Conservation (phyloP, 441 rosid genomes). For the Pelargonium citronellum region DNA sequence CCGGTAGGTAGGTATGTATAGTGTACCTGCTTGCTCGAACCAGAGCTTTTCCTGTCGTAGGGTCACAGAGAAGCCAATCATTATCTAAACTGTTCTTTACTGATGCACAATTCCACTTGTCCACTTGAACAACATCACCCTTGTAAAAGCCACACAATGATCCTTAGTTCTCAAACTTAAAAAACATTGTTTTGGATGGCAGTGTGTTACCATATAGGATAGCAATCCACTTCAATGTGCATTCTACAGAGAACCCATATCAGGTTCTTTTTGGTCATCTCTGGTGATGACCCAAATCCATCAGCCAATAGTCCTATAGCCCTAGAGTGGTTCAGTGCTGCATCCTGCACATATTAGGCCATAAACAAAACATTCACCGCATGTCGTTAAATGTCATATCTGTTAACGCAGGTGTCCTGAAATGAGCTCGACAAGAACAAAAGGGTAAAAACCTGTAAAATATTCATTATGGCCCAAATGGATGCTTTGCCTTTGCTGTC, state of each 20-base stretch:
- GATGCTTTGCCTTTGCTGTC: conserved; percentile 28
- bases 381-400: too few relatives aligned
- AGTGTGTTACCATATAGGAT: conserved; percentile 1
- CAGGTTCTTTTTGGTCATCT: conserved; percentile 28
- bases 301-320: conserved; percentile 25
- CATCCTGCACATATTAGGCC: conserved; percentile 27
- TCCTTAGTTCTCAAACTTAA: too few relatives aligned
- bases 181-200: conserved; percentile 4
- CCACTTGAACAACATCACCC: too few relatives aligned
- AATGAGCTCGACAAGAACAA: too few relatives aligned
- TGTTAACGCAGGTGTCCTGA: too few relatives aligned
- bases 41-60: conserved; percentile 28
- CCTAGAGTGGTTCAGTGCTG: conserved; percentile 29
- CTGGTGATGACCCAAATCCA: conserved; percentile 31
- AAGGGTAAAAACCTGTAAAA: conserved; percentile 35
- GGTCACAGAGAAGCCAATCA: conserved; percentile 30
- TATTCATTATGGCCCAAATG: conserved; percentile 25
- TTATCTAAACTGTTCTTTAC: conserved; percentile 26
- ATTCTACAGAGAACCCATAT: conserved; percentile 36
- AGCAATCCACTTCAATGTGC: conserved; percentile 20
- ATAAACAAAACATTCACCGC: too few relatives aligned
- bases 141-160: too few relatives aligned
- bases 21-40: conserved; percentile 21
- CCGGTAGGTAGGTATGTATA: neutral
- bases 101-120: neutral